A percentile compares a stretch with the other conserved stretches of the same genome.
phyloP scores from a whole-genome alignment of 805 yeast genomes.

The Candida xiaguanensis region DNA sequence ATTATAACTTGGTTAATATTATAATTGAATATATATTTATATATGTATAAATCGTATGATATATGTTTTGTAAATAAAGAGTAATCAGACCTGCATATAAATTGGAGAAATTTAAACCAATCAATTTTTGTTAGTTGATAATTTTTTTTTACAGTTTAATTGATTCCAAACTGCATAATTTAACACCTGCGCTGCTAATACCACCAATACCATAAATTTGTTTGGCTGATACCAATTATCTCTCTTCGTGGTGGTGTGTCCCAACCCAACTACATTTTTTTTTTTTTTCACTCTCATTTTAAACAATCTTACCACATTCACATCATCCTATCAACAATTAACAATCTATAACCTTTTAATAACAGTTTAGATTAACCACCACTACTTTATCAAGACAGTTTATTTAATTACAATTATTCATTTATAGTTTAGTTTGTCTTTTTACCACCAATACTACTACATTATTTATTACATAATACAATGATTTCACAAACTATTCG shows the following conservation, averaged over 20 bases:
- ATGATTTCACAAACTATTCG: constrained; percentile 41
- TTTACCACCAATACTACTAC: background rate
- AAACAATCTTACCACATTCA: background rate
- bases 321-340: too few relatives aligned
- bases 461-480: background rate
- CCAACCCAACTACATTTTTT: background rate
- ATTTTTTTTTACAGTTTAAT: constrained; percentile 6
- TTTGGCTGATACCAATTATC: background rate
- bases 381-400: too few relatives aligned
- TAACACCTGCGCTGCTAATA: background rate
- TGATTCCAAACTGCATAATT: background rate
- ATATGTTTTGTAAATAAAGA: background rate
- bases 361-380: too few relatives aligned
- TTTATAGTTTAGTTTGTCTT: background rate
- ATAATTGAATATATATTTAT: too few relatives aligned
- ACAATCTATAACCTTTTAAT: too few relatives aligned
- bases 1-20: too few relatives aligned
- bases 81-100: constrained; percentile 9
- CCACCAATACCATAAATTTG: background rate
- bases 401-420: background rate
- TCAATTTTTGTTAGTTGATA: constrained; percentile 9
- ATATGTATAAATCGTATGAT: background rate
- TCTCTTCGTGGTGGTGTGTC: too few relatives aligned
- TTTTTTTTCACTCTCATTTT: background rate
- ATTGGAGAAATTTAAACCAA: constrained; percentile 5